Evolutionary conservation across 805 yeast genomes (phyloP).

Genomic region (Yarrowia sp.): DNA sequence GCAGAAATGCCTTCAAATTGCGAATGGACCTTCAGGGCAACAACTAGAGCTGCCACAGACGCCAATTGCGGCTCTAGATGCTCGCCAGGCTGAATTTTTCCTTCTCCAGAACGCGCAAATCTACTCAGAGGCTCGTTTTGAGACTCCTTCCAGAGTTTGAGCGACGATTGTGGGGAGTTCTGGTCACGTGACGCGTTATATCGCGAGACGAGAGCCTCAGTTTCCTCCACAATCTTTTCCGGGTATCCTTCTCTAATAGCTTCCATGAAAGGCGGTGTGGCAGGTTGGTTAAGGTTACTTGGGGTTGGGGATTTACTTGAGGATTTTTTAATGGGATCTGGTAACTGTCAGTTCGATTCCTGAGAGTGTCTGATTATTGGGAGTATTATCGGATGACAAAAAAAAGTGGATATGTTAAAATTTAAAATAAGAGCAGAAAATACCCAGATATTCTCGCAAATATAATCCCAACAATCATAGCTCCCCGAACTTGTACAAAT

Average conservation of each 20-base stretch:
- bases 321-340: too few species aligned
- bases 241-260: neutral
- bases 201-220: neutral
- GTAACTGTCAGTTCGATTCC: too few species aligned
- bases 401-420: too few species aligned
- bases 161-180: neutral
- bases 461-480: too few species aligned
- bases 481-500: too few species aligned
- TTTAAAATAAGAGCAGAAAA: too few species aligned
- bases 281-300: too few species aligned
- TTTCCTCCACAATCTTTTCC: neutral
- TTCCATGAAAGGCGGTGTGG: neutral
- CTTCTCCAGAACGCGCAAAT: neutral
- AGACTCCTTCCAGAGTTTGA: neutral
- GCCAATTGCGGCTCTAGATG: neutral
- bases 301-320: too few species aligned
- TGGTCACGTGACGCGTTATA: constrained; percentile 3
- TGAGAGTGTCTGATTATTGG: too few species aligned
- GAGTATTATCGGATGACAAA: too few species aligned
- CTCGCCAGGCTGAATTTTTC: neutral
- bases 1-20: neutral
- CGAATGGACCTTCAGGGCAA: constrained; percentile 8
- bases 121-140: neutral
- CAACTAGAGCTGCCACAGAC: neutral
- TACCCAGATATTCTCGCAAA: too few species aligned